Base-by-base conservation (phyloP, 2,329 filamentous ascomycete genomes). In the Ambrosiella beaveri region DNA sequence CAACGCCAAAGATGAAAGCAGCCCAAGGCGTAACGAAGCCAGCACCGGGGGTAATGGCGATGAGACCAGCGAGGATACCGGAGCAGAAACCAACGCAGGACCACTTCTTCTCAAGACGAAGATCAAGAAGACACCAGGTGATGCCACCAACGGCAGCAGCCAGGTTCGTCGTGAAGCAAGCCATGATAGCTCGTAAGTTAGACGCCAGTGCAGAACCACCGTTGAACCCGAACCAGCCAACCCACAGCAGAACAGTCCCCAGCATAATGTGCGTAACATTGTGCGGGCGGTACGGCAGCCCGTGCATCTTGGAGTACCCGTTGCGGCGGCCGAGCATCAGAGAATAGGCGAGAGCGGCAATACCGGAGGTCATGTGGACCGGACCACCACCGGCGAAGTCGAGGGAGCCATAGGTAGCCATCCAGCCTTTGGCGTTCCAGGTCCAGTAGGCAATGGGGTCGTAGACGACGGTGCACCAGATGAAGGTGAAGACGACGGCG, bases 201-300 rank as follows among this genome's bases (percentile, higher is more conserved):
- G 88, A 86, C 60, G 80, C 78, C 49, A 94, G 76, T 1, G 88
- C 90, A 2, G 85, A 79, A 62, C 90, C 90, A 57, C 87, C 89
- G 70, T 95, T 96, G 80, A 96, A 96, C 54, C 90, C 90, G 68
- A 95, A 93, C 90, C 89, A 96, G 60, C 90, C 89, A 51, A 95
- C 86, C 90, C 90, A 96, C 54, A 95, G 77, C 70, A 85, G 78
- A 35, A 84, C 78, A 3, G 85, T 87, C 19, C 85, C 85, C 52
- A 88, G 74, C 53, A 87, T 81, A 63, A 88, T 81, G 64, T 86
- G 75, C 59, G 84, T 86, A 50, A 86, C 82, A 66, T 86, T 88
- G 70, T 88, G 85, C 7, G 84, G 83, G 38, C 79, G 77, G 72
- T 84, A 84, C 3, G 81, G 79, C 2, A 82, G 77, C 50, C 80